Conservation (phyloP, 1,139 yeast species). For the Debaryomycetaceae sp. region DNA sequence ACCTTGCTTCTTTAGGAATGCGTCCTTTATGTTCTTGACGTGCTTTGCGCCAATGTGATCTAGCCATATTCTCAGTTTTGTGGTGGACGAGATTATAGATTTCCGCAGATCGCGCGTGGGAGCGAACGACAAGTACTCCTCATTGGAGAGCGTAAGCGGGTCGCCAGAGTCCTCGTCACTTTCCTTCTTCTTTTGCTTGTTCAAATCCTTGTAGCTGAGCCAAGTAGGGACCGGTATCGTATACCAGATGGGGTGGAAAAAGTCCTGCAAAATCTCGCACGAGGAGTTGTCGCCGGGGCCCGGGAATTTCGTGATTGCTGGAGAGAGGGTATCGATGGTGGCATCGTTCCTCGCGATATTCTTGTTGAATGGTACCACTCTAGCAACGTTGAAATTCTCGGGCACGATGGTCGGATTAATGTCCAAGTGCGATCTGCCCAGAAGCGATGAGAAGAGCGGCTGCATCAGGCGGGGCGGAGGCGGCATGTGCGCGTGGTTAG, state of each 20-base stretch:
- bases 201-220: constrained; percentile 42
- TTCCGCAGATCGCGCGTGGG: constrained; percentile 67
- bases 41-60: constrained; percentile 57
- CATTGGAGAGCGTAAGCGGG: constrained; percentile 10
- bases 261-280: constrained; percentile 57
- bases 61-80: constrained; percentile 67
- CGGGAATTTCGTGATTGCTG: constrained; percentile 36
- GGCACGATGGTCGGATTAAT: constrained; percentile 51
- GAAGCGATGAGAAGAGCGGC: constrained; percentile 63
- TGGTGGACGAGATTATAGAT: constrained; percentile 51
- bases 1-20: constrained; percentile 9
- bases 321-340: constrained; percentile 44
- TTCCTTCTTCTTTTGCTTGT: neutral
- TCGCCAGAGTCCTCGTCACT: constrained; percentile 4
- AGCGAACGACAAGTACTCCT: constrained; percentile 53
- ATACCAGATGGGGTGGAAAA: constrained; percentile 82
- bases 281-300: constrained; percentile 52
- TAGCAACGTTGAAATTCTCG: constrained; percentile 46
- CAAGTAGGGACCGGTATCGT: constrained; percentile 74
- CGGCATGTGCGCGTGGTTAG: constrained; percentile 11
- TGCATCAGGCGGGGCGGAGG: constrained; percentile 24
- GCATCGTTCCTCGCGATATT: constrained; percentile 16
- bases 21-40: constrained; percentile 26
- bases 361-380: constrained; percentile 43
- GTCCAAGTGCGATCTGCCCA: constrained; percentile 56